Conservation (phyloP, 2,329 filamentous ascomycete genomes). For the Pseudocercospora macadamiae region DNA sequence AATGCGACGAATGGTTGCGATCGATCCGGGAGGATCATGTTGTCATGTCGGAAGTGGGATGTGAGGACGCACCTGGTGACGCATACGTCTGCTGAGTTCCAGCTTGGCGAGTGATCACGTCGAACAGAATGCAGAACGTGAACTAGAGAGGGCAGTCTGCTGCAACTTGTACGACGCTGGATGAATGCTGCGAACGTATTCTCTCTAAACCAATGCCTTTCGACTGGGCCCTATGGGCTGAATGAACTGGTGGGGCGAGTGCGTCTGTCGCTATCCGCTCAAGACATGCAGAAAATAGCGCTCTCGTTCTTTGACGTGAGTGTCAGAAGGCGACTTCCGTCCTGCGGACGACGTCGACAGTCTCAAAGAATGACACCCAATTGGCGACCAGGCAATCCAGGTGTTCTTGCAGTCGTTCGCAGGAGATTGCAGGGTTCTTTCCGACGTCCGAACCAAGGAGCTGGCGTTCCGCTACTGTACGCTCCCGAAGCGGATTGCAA, state of each 20-base stretch:
- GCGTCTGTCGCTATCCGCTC: slow-evolving; percentile 38
- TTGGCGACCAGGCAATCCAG: slow-evolving; percentile 27
- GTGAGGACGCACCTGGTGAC: slow-evolving; percentile 38
- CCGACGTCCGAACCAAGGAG: slow-evolving; percentile 36
- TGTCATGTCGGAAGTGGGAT: slow-evolving; percentile 13
- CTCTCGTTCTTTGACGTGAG: slow-evolving; percentile 33
- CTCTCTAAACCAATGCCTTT: slow-evolving; percentile 20
- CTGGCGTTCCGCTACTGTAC: slow-evolving; percentile 38
- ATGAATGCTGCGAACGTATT: slow-evolving; percentile 25
- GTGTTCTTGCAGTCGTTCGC: slow-evolving; percentile 40
- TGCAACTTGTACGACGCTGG: slow-evolving; percentile 40
- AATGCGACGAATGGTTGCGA: slow-evolving; percentile 12
- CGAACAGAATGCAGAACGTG: slow-evolving; percentile 26
- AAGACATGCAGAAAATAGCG: slow-evolving; percentile 39
- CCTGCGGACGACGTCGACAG: slow-evolving; percentile 23
- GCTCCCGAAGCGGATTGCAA: slow-evolving; percentile 33
- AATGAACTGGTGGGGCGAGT: slow-evolving; percentile 29
- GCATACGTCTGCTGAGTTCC: slow-evolving; percentile 38
- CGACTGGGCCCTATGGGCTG: slow-evolving; percentile 19
- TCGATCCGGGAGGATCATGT: slow-evolving; percentile 12
- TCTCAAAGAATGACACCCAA: slow-evolving; percentile 28
- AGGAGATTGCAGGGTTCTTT: slow-evolving; percentile 42
- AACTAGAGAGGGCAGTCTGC: slow-evolving; percentile 31
- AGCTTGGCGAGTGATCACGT: slow-evolving; percentile 33
- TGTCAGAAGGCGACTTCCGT: slow-evolving; percentile 29